Conservation (phyloP, 257 asterid species). For the Ballota nigra region DNA sequence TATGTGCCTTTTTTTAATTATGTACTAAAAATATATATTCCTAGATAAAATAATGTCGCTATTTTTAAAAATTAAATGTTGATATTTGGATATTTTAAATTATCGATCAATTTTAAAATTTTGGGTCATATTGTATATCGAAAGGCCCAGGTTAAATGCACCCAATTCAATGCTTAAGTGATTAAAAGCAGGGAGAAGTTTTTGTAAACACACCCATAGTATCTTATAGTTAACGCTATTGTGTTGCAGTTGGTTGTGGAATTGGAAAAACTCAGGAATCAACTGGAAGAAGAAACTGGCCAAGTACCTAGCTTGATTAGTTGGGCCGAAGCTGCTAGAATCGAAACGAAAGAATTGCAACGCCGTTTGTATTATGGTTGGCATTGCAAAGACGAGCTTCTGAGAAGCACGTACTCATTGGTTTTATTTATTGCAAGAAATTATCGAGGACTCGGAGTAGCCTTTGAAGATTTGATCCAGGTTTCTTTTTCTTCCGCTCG, state of each 20-base stretch:
- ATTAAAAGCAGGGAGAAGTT: too few relatives aligned
- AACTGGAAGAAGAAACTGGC: constrained; percentile 61
- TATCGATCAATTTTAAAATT: too few relatives aligned
- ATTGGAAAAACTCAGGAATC: constrained; percentile 56
- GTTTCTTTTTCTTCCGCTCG: constrained; percentile 25
- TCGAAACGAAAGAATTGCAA: constrained; percentile 57
- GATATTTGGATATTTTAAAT: too few relatives aligned
- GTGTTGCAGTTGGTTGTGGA: constrained; percentile 62
- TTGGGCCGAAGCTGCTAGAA: constrained; percentile 84
- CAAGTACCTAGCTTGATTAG: constrained; percentile 46
- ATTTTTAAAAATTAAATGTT: too few relatives aligned
- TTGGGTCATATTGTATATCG: too few relatives aligned
- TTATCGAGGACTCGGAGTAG: constrained; percentile 78
- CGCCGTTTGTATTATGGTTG: constrained; percentile 63
- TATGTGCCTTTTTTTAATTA: too few relatives aligned
- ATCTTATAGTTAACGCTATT: constrained; percentile 29
- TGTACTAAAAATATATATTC: too few relatives aligned
- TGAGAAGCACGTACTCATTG: constrained; percentile 66
- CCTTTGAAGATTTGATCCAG: constrained; percentile 85
- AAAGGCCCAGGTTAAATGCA: too few relatives aligned
- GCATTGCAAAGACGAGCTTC: constrained; percentile 82
- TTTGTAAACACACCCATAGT: too few relatives aligned
- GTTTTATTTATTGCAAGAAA: constrained; percentile 69
- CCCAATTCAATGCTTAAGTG: too few relatives aligned
- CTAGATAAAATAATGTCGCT: too few relatives aligned